phyloP scores from a whole-genome alignment of 768 basidiomycete species.

The Calvatia gigantea region DNA sequence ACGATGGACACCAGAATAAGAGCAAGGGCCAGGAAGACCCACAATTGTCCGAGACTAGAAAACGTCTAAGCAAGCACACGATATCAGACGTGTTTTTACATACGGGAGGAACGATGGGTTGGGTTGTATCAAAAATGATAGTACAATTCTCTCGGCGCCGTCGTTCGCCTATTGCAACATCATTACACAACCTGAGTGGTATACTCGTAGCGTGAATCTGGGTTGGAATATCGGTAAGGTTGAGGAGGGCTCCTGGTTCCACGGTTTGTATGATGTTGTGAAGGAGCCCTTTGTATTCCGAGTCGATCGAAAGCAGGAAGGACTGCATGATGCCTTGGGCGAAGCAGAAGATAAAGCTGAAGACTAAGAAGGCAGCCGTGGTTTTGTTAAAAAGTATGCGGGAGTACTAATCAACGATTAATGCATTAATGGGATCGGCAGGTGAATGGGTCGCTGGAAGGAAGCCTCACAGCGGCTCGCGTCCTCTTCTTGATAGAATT shows the following conservation, averaged over 20 bases:
- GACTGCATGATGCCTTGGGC: slow-evolving; percentile 50
- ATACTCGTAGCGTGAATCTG: slow-evolving; percentile 18
- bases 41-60: slow-evolving; percentile 5
- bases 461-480: slow-evolving; percentile 14
- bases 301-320: slow-evolving; percentile 43
- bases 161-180: slow-evolving; percentile 29
- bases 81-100: background rate
- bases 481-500: slow-evolving; percentile 14
- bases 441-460: background rate
- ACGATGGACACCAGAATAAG: background rate
- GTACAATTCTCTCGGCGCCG: slow-evolving; percentile 26
- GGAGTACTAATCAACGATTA: slow-evolving; percentile 25
- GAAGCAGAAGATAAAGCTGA: slow-evolving; percentile 48
- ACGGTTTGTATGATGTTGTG: slow-evolving; percentile 32
- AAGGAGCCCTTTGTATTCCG: slow-evolving; percentile 33
- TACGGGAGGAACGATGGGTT: slow-evolving; percentile 2
- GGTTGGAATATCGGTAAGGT: slow-evolving; percentile 35
- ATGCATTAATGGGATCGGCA: background rate
- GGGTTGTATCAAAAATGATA: slow-evolving; percentile 29
- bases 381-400: slow-evolving; percentile 35
- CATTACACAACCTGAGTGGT: slow-evolving; percentile 39
- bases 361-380: slow-evolving; percentile 47
- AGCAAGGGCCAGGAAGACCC: background rate
- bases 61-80: background rate
- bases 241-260: slow-evolving; percentile 25